phyloP scores from a whole-genome alignment of 2,329 filamentous ascomycete species.

The Trichoderma sp. region DNA sequence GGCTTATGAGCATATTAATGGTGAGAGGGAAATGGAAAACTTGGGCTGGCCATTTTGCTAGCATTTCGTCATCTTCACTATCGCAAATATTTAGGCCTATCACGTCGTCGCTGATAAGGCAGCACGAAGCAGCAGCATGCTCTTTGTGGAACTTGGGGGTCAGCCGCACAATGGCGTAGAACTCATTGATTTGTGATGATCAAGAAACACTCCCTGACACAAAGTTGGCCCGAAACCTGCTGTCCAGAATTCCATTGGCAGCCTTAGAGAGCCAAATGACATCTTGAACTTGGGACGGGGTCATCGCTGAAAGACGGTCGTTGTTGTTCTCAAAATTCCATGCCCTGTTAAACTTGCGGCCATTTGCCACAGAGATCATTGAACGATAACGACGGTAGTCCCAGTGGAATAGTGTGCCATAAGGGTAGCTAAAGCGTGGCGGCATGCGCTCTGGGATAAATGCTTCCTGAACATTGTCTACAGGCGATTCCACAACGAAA shows the following conservation, averaged over 20 bases:
- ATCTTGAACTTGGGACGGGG: slow-evolving; percentile 20
- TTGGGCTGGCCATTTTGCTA: neutral
- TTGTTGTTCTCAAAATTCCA: neutral
- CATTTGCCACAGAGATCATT: neutral
- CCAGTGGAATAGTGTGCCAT: neutral
- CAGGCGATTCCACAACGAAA: neutral
- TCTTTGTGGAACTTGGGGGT: neutral
- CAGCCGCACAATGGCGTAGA: neutral
- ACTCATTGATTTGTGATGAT: neutral
- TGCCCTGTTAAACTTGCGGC: neutral
- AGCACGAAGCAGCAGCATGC: neutral
- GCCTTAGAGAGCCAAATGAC: slow-evolving; percentile 6
- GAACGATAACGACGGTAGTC: neutral
- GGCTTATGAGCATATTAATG: neutral
- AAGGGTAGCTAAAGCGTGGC: neutral
- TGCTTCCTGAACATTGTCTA: neutral
- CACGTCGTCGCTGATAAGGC: neutral
- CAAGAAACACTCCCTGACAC: neutral
- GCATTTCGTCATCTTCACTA: neutral
- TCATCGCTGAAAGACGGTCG: slow-evolving; percentile 10
- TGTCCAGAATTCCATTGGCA: neutral
- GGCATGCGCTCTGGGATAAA: neutral
- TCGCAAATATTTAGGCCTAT: neutral
- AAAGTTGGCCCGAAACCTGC: slow-evolving; percentile 17
- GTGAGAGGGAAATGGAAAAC: neutral